Evolutionary conservation across 2,329 filamentous ascomycete species (phyloP).

Genomic region (Diaporthe ilicicola): DNA sequence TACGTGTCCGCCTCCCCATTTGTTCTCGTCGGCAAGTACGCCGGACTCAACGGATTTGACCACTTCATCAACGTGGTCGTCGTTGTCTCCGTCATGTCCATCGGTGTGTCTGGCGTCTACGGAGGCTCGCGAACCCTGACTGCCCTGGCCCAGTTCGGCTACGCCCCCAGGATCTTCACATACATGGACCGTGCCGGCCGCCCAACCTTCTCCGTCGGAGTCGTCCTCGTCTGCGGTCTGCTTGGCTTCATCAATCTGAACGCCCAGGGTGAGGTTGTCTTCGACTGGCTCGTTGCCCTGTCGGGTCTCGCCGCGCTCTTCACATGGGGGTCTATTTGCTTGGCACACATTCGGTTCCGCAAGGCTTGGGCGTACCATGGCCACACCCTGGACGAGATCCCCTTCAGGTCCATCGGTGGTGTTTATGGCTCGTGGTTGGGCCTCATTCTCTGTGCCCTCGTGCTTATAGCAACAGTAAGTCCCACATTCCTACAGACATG

Average conservation of each 20-base stretch:
- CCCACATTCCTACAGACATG: neutral
- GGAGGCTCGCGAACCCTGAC: slow-evolving; percentile 67
- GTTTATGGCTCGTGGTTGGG: slow-evolving; percentile 72
- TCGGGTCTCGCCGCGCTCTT: slow-evolving; percentile 72
- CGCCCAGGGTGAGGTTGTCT: slow-evolving; percentile 57
- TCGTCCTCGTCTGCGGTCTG: slow-evolving; percentile 57
- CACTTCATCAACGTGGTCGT: slow-evolving; percentile 68
- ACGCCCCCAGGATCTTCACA: slow-evolving; percentile 63
- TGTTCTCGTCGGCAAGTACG: slow-evolving; percentile 64
- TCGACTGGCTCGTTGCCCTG: slow-evolving; percentile 73
- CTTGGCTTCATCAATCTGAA: slow-evolving; percentile 59
- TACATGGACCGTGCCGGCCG: slow-evolving; percentile 65
- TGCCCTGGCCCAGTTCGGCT: slow-evolving; percentile 66
- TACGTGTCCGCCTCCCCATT: slow-evolving; percentile 62
- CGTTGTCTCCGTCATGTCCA: slow-evolving; percentile 65
- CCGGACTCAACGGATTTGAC: slow-evolving; percentile 60
- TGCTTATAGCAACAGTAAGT: slow-evolving; percentile 61
- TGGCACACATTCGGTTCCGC: slow-evolving; percentile 75
- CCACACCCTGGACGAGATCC: slow-evolving; percentile 72
- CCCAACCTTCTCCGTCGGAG: slow-evolving; percentile 58
- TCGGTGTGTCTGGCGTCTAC: slow-evolving; percentile 67
- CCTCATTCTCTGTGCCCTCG: slow-evolving; percentile 63
- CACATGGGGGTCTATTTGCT: slow-evolving; percentile 76
- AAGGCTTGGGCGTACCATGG: slow-evolving; percentile 68
- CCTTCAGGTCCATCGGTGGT: slow-evolving; percentile 69